Conservation (phyloP, 2,329 filamentous ascomycete genomes). For the Claviceps spartinae region DNA sequence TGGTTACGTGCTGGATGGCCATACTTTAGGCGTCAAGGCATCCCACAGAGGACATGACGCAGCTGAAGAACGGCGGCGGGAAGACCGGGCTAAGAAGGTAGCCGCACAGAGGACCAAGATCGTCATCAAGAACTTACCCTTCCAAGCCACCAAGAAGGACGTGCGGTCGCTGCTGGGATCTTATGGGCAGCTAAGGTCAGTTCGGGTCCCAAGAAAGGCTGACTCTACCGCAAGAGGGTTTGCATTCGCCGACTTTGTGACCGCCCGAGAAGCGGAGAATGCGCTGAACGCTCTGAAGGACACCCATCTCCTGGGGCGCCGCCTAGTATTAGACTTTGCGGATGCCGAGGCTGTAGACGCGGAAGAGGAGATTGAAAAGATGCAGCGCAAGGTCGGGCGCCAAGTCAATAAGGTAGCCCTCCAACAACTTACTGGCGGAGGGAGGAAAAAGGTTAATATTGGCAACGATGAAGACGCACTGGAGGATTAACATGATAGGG, state of each 20-base stretch:
- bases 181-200: conserved; percentile 83
- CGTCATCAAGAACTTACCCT: conserved; percentile 95
- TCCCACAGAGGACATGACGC: conserved; percentile 82
- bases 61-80: conserved; percentile 70
- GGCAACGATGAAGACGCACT: conserved; percentile 53
- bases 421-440: conserved; percentile 72
- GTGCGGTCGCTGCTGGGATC: conserved; percentile 72
- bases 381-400: conserved; percentile 87
- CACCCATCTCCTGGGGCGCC: conserved; percentile 83
- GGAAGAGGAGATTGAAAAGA: conserved; percentile 90
- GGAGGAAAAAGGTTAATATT: conserved; percentile 81
- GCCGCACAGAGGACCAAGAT: conserved; percentile 75
- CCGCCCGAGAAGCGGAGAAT: conserved; percentile 75
- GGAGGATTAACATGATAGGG: conserved; percentile 16
- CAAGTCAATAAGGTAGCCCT: conserved; percentile 85
- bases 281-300: conserved; percentile 83
- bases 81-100: conserved; percentile 71
- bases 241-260: conserved; percentile 93
- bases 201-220: conserved; percentile 91
- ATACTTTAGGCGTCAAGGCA: conserved; percentile 71
- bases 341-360: conserved; percentile 79
- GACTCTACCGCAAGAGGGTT: conserved; percentile 81
- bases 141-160: conserved; percentile 90
- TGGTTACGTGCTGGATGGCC: conserved; percentile 72
- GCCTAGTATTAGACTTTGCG: conserved; percentile 83